A percentile compares a stretch with the other conserved stretches of the same genome.
Evolutionary conservation across 1,284 basidiomycete species (phyloP).

Genomic region (Coniophora puteana): DNA sequence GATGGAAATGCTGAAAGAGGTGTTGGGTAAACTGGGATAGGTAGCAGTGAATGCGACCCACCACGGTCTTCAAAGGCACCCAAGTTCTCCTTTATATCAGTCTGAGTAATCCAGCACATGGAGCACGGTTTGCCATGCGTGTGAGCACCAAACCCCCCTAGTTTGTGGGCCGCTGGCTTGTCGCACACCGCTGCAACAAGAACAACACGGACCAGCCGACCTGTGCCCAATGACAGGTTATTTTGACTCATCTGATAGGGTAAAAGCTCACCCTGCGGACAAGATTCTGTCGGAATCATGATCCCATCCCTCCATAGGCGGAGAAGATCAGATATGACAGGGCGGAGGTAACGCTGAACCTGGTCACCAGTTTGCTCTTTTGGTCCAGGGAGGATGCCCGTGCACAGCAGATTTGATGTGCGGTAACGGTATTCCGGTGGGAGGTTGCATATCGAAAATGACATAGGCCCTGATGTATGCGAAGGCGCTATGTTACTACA

Average conservation of each 20-base stretch:
- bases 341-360: slow-evolving; percentile 21
- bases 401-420: slow-evolving; percentile 26
- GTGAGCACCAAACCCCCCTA: slow-evolving; percentile 31
- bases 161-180: slow-evolving; percentile 33
- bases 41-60: too few relatives aligned
- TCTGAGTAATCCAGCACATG: neutral
- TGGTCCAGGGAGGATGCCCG: slow-evolving; percentile 30
- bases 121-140: slow-evolving; percentile 30
- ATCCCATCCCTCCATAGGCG: slow-evolving; percentile 25
- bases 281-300: slow-evolving; percentile 12
- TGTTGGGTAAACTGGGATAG: too few relatives aligned
- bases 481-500: slow-evolving; percentile 27
- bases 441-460: slow-evolving; percentile 28
- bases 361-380: slow-evolving; percentile 29
- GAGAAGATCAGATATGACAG: slow-evolving; percentile 29
- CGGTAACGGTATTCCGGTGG: slow-evolving; percentile 25
- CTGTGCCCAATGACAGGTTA: neutral
- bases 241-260: too few relatives aligned
- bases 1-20: slow-evolving; percentile 3
- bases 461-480: slow-evolving; percentile 30
- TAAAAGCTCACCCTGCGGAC: slow-evolving; percentile 12
- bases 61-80: neutral
- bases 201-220: slow-evolving; percentile 25
- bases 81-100: slow-evolving; percentile 2
- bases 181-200: slow-evolving; percentile 31